Base-by-base conservation (phyloP, 441 rosid genomes). In the Flueggea neowawraea region DNA sequence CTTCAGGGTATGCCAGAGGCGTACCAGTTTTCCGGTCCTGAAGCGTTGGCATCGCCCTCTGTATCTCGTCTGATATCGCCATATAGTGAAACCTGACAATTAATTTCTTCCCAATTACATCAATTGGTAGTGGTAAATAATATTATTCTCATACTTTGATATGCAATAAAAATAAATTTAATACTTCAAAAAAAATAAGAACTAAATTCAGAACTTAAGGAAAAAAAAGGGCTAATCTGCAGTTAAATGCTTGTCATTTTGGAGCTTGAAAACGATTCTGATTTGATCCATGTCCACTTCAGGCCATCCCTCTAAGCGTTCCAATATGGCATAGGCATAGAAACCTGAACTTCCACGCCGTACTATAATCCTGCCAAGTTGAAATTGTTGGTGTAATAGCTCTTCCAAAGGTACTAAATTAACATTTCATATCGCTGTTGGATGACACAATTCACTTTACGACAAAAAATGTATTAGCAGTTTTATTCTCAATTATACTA, bases 201-300 rank as follows among this genome's bases (percentile, higher is more conserved):
- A 3, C 8, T 43, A 1, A 43, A 43, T 43, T 6, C 8, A 13
- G 13, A 31, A 56, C n/a, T n/a, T 31, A 16, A n/a, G n/a, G 16
- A 12, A 22, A 16, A 44, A 12, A 22, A 32, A 32, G 48, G 33
- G 32, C 53, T 6, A 39, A 57, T 12, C 0, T 0, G 11, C 15
- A 16, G 43, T 31, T 15, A 43, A 16, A 9, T 62, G 67, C 77
- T 54, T 57, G 53, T 65, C 59, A 12, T 69, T 54, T 16, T 44
- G 62, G 54, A 84, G 93, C 78, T 80, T 86, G 80, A 82, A 86
- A 31, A 64, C 87, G 17, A 85, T 63, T 59, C 93, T 77, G 41
- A 77, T 71, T 58, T 77, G 84, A 63, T 78, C 82, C 79, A 89
- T 82, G 53, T 81, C 78, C 33, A 84, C 78, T 44, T 78, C 79